Evolutionary conservation across 768 basidiomycete genomes (phyloP), one percentile per base, ranked within the genome.

Genomic region (Austroboletus eburneus): DNA sequence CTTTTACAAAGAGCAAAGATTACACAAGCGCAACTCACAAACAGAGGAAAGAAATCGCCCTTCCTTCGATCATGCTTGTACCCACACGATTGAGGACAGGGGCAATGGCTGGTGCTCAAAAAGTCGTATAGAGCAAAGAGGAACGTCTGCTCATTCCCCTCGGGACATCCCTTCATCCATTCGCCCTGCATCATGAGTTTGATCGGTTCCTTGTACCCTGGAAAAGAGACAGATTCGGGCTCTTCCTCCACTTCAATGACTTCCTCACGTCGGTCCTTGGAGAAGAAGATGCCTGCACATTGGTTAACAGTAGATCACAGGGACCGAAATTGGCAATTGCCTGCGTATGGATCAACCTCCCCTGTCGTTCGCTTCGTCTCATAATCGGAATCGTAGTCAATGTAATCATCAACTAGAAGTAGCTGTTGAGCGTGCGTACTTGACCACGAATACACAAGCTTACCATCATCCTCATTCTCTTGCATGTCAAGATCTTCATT

Each of bases 81-180:
- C 22, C 86, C 87, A 65, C 92, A 95, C 30, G 77, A 77, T 51
- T 83, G 75, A 23, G 92, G 85, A 66, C 92, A 96, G 5, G 67
- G 62, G 57, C 84, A 83, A 46, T 70, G 62, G 2, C 80, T 81
- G 42, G 77, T 76, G 55, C 74, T 77, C 42, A 94, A 73, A 53
- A 86, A 77, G 39, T 82, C 78, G 64, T 92, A 94, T 24, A 92
- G 76, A 52, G 82, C 78, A 68, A 96, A 96, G 42, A 96, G 72
- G 68, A 87, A 87, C 48, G 80, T 81, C 61, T 96, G 92, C 64
- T 96, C 92, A 58, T 85, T 83, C 42, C 88, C 90, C 64, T 95
- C 92, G 0, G 93, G 92, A 66, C 93, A 96, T 17, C 93, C 93
- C 63, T 88, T 90, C 93, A 96, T 96, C 91, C 91, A 96, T 61